Conservation (phyloP, 2,329 filamentous ascomycete species). For the Arachnopeziza araneosa region DNA sequence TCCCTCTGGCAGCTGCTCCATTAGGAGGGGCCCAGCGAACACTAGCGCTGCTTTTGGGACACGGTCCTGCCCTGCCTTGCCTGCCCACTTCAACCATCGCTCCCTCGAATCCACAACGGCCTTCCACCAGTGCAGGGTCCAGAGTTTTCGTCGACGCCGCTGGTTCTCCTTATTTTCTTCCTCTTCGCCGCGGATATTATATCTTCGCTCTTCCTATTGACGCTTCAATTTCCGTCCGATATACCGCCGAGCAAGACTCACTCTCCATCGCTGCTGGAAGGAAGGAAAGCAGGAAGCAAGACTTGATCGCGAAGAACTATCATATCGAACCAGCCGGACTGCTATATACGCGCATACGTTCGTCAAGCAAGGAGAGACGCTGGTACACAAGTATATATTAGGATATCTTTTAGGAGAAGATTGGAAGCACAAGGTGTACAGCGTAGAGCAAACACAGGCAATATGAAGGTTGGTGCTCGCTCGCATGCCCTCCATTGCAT, state of each 20-base stretch:
- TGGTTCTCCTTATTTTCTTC: not conserved
- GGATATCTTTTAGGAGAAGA: not conserved
- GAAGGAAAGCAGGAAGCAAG: not conserved
- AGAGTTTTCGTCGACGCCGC: not conserved
- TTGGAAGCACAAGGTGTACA: not conserved
- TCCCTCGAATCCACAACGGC: no score
- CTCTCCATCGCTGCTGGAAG: not conserved
- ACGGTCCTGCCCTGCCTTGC: not conserved
- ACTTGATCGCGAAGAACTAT: not conserved
- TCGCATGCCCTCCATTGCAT: not conserved
- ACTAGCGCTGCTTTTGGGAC: no score
- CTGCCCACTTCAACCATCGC: not conserved
- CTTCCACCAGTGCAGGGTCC: not conserved
- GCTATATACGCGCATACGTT: not conserved
- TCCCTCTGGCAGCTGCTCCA: no score
- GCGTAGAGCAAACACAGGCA: not conserved
- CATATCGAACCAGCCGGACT: not conserved
- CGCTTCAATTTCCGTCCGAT: no score
- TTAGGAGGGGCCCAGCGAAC: no score
- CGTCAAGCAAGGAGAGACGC: not conserved
- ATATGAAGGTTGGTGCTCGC: slow-evolving; percentile 4
- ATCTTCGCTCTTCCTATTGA: no score
- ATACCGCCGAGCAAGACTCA: not conserved
- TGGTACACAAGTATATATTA: not conserved
- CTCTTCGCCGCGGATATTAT: no score